Conservation (phyloP, 2,329 filamentous ascomycete genomes). For the Sporothrix phasma region DNA sequence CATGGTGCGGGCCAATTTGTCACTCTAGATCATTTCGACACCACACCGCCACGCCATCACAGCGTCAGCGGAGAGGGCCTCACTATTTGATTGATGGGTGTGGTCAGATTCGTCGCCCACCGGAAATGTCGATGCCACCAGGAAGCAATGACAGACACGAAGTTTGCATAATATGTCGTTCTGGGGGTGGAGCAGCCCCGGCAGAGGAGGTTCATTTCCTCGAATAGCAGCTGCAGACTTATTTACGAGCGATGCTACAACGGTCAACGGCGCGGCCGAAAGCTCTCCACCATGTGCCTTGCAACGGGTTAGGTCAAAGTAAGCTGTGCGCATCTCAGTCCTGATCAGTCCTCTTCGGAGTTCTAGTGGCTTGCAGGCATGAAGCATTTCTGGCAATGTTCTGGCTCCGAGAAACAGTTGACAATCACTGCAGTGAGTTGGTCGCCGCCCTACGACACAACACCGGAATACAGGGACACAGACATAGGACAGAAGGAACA, state of each 20-base stretch:
- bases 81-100: background rate
- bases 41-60: background rate
- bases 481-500: background rate
- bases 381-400: no score
- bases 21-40: background rate
- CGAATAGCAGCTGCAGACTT: background rate
- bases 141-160: background rate
- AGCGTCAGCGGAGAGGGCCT: background rate
- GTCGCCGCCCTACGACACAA: no score
- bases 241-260: conserved; percentile 10
- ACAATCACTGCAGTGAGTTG: no score
- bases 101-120: background rate
- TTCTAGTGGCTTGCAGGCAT: conserved; percentile 7
- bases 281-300: conserved; percentile 5
- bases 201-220: background rate
- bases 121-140: background rate
- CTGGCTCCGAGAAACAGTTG: no score
- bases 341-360: background rate
- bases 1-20: background rate
- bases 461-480: no score
- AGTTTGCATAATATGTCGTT: no score
- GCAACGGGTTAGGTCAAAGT: background rate
- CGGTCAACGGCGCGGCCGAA: conserved; percentile 8
- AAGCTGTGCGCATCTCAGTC: background rate
- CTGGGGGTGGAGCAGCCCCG: conserved; percentile 6